These are phyloP conservation scores for Phytopythium boreale DNA, from an alignment of 352 stramenopile genomes.

Conservation along the genomic window DNA sequence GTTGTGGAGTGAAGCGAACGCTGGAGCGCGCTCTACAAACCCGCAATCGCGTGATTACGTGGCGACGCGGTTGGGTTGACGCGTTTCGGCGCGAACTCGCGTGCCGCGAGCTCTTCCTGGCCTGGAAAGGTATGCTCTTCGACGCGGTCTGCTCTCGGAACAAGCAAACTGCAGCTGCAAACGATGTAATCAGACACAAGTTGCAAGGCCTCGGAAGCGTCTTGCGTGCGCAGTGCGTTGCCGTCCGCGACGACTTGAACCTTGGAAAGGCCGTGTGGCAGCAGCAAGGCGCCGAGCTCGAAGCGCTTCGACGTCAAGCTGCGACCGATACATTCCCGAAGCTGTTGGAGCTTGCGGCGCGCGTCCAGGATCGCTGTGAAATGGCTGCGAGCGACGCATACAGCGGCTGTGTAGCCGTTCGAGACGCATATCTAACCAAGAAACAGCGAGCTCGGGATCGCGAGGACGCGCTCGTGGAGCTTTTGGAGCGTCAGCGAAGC, in stretches of 20 bases:
- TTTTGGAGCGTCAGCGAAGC: neutral
- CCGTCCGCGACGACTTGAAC: neutral
- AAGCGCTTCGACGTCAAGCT: conserved; percentile 20
- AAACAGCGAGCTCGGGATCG: neutral
- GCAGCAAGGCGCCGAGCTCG: conserved; percentile 1
- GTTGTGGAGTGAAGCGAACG: conserved; percentile 12
- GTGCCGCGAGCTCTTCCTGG: conserved; percentile 20
- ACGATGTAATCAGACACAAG: neutral
- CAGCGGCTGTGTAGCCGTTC: neutral
- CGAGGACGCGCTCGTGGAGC: neutral
- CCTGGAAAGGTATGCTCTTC: conserved; percentile 19
- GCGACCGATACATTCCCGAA: conserved; percentile 15
- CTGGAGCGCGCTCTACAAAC: conserved; percentile 21
- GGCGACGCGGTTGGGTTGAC: conserved; percentile 22
- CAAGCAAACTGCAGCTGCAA: neutral
- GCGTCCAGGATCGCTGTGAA: conserved; percentile 15
- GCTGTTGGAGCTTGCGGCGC: conserved; percentile 2
- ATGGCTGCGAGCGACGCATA: conserved; percentile 25
- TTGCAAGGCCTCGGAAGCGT: neutral
- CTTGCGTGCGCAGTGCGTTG: neutral
- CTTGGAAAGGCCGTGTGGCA: neutral
- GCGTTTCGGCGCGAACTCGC: neutral
- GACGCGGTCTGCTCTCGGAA: conserved; percentile 5
- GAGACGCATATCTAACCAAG: neutral
- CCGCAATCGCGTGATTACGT: conserved; percentile 32